These are phyloP conservation scores for Poa pratensis DNA, from an alignment of 176 grass and related monocot species.

Conservation along the genomic window DNA sequence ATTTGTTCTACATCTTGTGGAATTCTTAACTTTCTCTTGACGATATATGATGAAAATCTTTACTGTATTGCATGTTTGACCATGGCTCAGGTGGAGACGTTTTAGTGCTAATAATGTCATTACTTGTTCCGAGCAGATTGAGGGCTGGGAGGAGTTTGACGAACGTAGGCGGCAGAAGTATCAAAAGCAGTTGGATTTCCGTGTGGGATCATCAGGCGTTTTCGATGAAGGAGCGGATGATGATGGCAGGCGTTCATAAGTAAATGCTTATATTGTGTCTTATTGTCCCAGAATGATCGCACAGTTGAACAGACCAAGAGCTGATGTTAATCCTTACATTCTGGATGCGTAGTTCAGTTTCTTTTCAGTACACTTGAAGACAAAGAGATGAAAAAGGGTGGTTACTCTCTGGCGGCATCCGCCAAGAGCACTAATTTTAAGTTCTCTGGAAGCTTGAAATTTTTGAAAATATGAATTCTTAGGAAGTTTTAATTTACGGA, in stretches of 20 bases:
- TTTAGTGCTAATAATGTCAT: conserved; percentile 11
- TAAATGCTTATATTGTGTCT: background rate
- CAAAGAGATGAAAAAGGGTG: background rate
- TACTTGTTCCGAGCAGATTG: conserved; percentile 48
- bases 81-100: background rate
- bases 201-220: conserved; percentile 84
- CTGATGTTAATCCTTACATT: background rate
- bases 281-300: background rate
- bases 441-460: too few species aligned
- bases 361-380: background rate
- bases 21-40: background rate
- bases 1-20: background rate
- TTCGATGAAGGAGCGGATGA: conserved; percentile 98
- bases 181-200: conserved; percentile 97
- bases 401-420: background rate
- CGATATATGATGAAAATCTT: background rate
- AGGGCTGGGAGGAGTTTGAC: conserved; percentile 94
- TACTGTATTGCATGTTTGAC: background rate
- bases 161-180: conserved; percentile 79
- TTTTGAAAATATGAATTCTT: too few species aligned
- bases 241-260: conserved; percentile 46
- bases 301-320: background rate
- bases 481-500: too few species aligned
- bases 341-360: background rate
- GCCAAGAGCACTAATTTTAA: too few species aligned